Percentiles rank a stretch among this genome's conserved stretches.
phyloP scores from a whole-genome alignment of 805 yeast genomes.

The Hanseniaspora jakobsenii region DNA sequence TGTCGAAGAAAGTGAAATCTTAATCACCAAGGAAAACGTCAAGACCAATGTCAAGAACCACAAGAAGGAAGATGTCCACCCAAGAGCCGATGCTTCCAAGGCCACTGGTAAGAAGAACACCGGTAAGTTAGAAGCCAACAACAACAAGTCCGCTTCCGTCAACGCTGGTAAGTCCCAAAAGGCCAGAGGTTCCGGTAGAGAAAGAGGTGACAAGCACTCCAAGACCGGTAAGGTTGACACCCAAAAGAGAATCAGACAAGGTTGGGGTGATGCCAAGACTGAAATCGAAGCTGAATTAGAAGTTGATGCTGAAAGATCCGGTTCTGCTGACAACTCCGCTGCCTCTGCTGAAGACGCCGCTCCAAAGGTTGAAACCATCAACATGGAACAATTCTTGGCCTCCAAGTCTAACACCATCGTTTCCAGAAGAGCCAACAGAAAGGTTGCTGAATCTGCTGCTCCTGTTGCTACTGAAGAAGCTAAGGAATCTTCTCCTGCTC shows the following conservation, averaged over 20 bases:
- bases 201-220: slow-evolving; percentile 67
- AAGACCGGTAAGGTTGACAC: slow-evolving; percentile 77
- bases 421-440: slow-evolving; percentile 22
- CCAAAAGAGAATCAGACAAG: slow-evolving; percentile 68
- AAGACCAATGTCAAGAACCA: slow-evolving; percentile 74
- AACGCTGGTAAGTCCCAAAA: slow-evolving; percentile 41
- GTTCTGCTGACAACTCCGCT: slow-evolving; percentile 44
- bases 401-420: slow-evolving; percentile 33
- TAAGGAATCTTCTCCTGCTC: slow-evolving; percentile 19
- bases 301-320: slow-evolving; percentile 37
- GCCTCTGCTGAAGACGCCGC: slow-evolving; percentile 48
- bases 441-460: slow-evolving; percentile 38
- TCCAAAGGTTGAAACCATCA: slow-evolving; percentile 46
- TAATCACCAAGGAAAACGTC: slow-evolving; percentile 57
- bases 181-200: slow-evolving; percentile 41
- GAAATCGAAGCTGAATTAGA: slow-evolving; percentile 43
- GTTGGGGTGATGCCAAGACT: slow-evolving; percentile 75
- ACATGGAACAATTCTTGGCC: slow-evolving; percentile 78
- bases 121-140: slow-evolving; percentile 51
- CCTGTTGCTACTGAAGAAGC: slow-evolving; percentile 31
- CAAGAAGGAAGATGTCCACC: slow-evolving; percentile 73
- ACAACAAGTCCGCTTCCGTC: slow-evolving; percentile 53
- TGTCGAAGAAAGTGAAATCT: slow-evolving; percentile 58
- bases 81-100: slow-evolving; percentile 67
- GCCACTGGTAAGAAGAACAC: slow-evolving; percentile 51